Evolutionary conservation across 176 grass and related monocot species (phyloP).

Genomic region (Triticum monococcum): DNA sequence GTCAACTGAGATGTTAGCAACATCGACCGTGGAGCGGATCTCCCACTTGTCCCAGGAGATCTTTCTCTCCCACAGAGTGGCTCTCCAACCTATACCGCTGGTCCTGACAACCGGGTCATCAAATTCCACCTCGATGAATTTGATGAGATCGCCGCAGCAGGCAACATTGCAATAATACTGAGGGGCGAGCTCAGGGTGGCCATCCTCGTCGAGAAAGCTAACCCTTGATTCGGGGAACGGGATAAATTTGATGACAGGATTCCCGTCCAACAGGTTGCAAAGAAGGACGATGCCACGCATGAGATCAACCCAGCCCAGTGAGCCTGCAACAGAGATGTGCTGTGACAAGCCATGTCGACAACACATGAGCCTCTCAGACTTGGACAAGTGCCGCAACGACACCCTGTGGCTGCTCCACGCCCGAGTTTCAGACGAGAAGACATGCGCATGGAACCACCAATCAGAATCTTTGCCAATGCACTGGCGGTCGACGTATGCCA

Average conservation of each 20-base stretch:
- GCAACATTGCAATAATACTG: background rate
- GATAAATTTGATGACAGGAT: background rate
- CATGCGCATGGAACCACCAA: background rate
- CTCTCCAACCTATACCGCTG: background rate
- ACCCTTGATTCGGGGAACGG: background rate
- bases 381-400: background rate
- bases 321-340: background rate
- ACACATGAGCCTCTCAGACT: background rate
- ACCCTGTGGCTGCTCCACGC: background rate
- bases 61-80: background rate
- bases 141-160: background rate
- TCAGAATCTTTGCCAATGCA: background rate
- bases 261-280: background rate
- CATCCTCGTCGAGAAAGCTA: background rate
- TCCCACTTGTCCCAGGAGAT: background rate
- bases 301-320: slow-evolving; percentile 3
- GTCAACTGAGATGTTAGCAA: background rate
- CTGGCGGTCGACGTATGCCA: background rate
- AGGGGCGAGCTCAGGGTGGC: background rate
- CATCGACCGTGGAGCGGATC: background rate
- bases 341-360: background rate
- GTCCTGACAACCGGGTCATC: background rate
- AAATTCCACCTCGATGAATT: background rate
- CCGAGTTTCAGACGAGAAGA: background rate
- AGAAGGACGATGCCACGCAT: background rate